Evolutionary conservation across 257 asterid species (phyloP), one percentile per base, ranked within the genome.

Genomic region (Primulina tabacum): DNA sequence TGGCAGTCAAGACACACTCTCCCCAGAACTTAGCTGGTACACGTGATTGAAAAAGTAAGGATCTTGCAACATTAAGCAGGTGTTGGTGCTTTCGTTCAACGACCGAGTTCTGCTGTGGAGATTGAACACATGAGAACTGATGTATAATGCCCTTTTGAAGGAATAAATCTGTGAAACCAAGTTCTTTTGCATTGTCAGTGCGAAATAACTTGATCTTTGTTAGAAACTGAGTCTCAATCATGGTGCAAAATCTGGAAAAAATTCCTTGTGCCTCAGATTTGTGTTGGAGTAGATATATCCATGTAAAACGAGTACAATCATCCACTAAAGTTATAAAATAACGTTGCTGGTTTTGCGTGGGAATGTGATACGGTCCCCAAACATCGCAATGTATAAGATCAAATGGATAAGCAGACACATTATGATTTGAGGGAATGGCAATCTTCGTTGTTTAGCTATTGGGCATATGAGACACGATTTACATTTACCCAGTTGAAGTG

Each of bases 11-110:
- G 0, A 52, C 24, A 11, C 30, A 43, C 0, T 67, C 50, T 2
- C 62, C 52, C 62, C 28, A 53, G 1, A 50, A 50, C 7, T 8
- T 3, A 1, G 8, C 1, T 4, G 66, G 66, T 0, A 30, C 5
- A 16, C 16, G 26, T 6, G 47, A 52, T 0, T 67, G 50, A 0
- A 52, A 29, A 12, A 50, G 1, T 55, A 21, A 6, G 0, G 50
- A 38, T 17, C 10, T 4, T 0, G 60, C 26, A 0, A 16, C 60
- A 55, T n/a, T 17, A 0, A 21, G 11, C 0, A 55, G 0, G 0
- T 16, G 26, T n/a, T 55, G 24, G 1, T 55, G 60, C 2, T 21
- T 21, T n/a, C 20, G 2, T 17, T 55, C 60, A 1, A 21, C 26
- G 1, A 17, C 26, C 0, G 26, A 16, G 10, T 55, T 55, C 5